Evolutionary conservation across 306 rosid species (phyloP).

Genomic region (Crotalaria pallida): DNA sequence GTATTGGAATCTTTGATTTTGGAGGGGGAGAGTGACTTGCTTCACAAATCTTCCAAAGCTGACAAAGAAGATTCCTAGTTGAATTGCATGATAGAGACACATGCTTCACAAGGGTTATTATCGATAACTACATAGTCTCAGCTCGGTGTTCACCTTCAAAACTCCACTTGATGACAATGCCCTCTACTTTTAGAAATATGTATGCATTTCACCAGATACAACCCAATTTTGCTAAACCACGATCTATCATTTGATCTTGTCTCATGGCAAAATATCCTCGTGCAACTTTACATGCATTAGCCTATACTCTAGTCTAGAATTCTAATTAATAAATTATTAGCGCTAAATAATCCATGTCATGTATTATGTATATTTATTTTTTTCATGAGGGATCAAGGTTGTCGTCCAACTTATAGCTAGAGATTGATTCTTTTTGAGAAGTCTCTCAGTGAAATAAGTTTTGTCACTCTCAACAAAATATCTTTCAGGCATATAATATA

Average conservation of each 20-base stretch:
- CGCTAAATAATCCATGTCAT: background rate
- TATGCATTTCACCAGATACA: background rate
- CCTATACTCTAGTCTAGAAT: background rate
- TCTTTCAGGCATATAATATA: too few relatives aligned
- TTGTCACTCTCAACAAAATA: too few relatives aligned
- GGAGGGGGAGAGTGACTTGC: background rate
- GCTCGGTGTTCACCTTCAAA: conserved; percentile 23
- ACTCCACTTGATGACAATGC: conserved; percentile 24
- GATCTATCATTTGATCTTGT: background rate
- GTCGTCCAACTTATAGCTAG: too few relatives aligned
- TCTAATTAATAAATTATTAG: background rate
- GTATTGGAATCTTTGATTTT: conserved; percentile 49
- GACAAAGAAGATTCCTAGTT: conserved; percentile 55
- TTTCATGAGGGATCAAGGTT: too few relatives aligned
- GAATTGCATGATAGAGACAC: conserved; percentile 13
- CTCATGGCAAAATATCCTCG: too few relatives aligned
- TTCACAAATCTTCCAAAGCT: conserved; percentile 36
- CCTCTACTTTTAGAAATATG: background rate
- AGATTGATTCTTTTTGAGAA: too few relatives aligned
- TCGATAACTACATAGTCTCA: background rate
- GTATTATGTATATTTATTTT: too few relatives aligned
- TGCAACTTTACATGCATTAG: too few relatives aligned
- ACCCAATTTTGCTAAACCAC: background rate
- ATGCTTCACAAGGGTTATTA: conserved; percentile 20
- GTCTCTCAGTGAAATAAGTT: too few relatives aligned